phyloP scores from a whole-genome alignment of 1,139 yeast genomes.

The Sugiyamaella neomexicana region DNA sequence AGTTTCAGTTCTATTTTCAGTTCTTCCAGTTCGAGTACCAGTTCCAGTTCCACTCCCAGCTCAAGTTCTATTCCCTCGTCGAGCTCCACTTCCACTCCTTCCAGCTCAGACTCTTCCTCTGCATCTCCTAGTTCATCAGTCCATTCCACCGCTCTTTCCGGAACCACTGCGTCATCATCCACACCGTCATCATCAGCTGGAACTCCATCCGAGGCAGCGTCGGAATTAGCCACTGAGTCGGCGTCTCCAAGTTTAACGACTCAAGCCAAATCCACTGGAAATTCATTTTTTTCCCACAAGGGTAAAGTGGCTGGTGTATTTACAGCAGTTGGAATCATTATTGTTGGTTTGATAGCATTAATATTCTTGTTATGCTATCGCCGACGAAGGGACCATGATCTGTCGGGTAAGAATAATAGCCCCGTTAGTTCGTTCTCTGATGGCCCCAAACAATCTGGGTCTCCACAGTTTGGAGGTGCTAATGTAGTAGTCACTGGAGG shows the following conservation, averaged over 20 bases:
- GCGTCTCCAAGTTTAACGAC: constrained; percentile 26
- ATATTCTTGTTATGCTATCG: constrained; percentile 35
- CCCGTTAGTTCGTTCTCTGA: constrained; percentile 20
- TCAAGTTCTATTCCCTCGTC: constrained; percentile 21
- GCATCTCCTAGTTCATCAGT: constrained; percentile 14
- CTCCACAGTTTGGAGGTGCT: constrained; percentile 17
- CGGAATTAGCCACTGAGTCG: constrained; percentile 26
- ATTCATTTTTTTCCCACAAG: constrained; percentile 51
- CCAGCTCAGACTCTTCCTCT: constrained; percentile 17
- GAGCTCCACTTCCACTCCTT: constrained; percentile 20
- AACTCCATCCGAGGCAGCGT: constrained; percentile 12
- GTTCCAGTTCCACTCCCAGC: constrained; percentile 19
- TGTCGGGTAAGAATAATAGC: constrained; percentile 26
- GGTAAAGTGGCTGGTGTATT: constrained; percentile 77
- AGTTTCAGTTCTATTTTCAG: constrained; percentile 20
- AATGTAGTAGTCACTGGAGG: constrained; percentile 19
- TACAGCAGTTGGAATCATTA: constrained; percentile 64
- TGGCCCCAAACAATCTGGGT: constrained; percentile 9
- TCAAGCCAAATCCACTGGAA: constrained; percentile 19
- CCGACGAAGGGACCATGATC: constrained; percentile 26
- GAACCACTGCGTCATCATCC: constrained; percentile 24
- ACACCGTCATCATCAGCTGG: constrained; percentile 14
- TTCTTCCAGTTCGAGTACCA: constrained; percentile 19
- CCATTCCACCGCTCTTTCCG: constrained; percentile 13
- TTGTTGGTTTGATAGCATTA: constrained; percentile 43